Percentiles rank a stretch among this genome's conserved stretches.
Conservation (phyloP, 441 rosid species). For the Croton setiger region DNA sequence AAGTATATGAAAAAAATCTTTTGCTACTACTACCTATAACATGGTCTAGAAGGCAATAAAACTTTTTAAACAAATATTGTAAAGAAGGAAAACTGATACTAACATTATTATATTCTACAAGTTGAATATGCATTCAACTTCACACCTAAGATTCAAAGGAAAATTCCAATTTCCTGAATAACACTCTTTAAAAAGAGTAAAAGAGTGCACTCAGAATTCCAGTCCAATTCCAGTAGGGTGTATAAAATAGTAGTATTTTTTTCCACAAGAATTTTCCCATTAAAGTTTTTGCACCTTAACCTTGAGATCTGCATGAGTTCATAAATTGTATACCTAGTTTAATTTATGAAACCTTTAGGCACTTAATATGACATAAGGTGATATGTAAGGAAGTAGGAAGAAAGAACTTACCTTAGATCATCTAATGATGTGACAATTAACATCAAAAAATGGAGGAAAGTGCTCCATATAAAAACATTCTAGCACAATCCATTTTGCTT, state of each 20-base stretch:
- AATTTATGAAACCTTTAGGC: not conserved
- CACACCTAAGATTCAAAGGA: conserved; percentile 1
- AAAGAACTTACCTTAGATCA: not conserved
- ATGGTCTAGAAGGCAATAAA: not conserved
- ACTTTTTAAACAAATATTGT: not conserved
- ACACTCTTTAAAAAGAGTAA: not conserved
- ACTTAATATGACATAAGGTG: not conserved
- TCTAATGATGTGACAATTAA: not conserved
- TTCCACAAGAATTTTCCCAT: not conserved
- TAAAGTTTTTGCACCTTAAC: conserved; percentile 1
- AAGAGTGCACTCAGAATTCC: not conserved
- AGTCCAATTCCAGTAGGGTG: not conserved
- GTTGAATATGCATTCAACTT: not conserved
- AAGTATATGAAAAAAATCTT: not conserved
- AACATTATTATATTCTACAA: not conserved
- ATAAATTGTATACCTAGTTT: not conserved
- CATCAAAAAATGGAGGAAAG: not conserved
- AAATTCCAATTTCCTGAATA: not conserved
- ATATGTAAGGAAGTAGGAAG: not conserved
- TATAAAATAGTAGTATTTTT: not conserved
- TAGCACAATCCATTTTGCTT: not conserved
- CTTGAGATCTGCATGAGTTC: not conserved
- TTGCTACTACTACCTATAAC: not conserved
- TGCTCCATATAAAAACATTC: not conserved
- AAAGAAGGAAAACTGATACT: not conserved